These are phyloP conservation scores for Penicillium sclerotiorum DNA, from an alignment of 2,329 filamentous ascomycete species.

Conservation along the genomic window DNA sequence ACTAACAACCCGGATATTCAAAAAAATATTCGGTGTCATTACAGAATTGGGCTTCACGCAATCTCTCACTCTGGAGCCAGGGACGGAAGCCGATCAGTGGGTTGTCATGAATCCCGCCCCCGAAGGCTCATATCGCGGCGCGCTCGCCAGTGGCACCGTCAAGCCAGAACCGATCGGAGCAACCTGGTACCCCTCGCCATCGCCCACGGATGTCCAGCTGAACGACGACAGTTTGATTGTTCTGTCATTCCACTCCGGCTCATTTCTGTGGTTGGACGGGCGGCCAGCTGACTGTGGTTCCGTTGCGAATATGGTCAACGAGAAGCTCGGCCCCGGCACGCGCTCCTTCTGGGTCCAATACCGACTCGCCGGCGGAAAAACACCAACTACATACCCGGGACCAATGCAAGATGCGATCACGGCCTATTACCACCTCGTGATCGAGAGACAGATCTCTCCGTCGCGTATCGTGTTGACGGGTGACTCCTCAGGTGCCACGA, in stretches of 20 bases:
- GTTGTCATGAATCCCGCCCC: constrained; percentile 11
- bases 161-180: constrained; percentile 14
- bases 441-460: constrained; percentile 21
- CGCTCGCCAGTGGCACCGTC: constrained; percentile 8
- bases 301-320: constrained; percentile 11
- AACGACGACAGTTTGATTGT: constrained; percentile 11
- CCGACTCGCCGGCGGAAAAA: constrained; percentile 16
- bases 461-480: constrained; percentile 24
- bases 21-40: constrained; percentile 11
- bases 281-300: constrained; percentile 3
- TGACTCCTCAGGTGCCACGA: constrained; percentile 25
- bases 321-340: constrained; percentile 9
- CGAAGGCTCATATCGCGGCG: constrained; percentile 6
- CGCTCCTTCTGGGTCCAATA: constrained; percentile 17
- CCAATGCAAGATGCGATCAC: constrained; percentile 29
- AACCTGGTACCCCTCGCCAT: constrained; percentile 16
- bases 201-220: constrained; percentile 7
- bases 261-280: constrained; percentile 15
- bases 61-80: constrained; percentile 14
- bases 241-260: constrained; percentile 18
- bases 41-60: constrained; percentile 11
- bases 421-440: constrained; percentile 24
- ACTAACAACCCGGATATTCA: constrained; percentile 1
- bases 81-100: constrained; percentile 13
- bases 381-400: constrained; percentile 18